These are phyloP conservation scores for Hemisphaericaspora nanyangensis DNA, from an alignment of 805 yeast genomes.

Conservation along the genomic window DNA sequence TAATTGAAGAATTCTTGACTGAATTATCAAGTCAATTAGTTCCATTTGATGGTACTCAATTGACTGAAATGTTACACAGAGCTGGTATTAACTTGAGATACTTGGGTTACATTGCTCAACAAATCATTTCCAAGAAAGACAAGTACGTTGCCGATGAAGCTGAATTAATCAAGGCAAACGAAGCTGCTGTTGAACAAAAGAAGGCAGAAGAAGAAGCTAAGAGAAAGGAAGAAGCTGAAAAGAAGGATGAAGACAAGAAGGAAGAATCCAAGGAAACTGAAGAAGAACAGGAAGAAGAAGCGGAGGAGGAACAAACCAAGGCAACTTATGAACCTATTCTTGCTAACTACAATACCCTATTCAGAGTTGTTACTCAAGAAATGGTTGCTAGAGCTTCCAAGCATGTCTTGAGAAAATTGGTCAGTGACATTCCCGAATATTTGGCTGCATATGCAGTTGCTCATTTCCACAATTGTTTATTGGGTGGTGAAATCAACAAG, in stretches of 20 bases:
- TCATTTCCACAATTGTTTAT: slow-evolving; percentile 67
- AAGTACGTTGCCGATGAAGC: slow-evolving; percentile 14
- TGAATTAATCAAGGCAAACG: slow-evolving; percentile 22
- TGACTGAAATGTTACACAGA: slow-evolving; percentile 65
- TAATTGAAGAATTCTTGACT: slow-evolving; percentile 60
- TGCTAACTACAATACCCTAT: slow-evolving; percentile 46
- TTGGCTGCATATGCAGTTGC: slow-evolving; percentile 59
- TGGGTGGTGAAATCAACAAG: slow-evolving; percentile 48
- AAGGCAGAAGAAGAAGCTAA: slow-evolving; percentile 22
- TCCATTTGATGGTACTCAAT: slow-evolving; percentile 81
- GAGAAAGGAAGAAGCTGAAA: slow-evolving; percentile 13
- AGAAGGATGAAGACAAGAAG: slow-evolving; percentile 22
- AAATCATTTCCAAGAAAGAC: slow-evolving; percentile 19
- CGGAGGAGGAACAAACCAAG: slow-evolving; percentile 23
- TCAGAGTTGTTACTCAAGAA: slow-evolving; percentile 52
- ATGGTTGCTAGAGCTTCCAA: slow-evolving; percentile 78
- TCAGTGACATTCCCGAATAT: slow-evolving; percentile 46
- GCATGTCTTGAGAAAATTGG: slow-evolving; percentile 57
- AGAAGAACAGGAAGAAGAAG: slow-evolving; percentile 24
- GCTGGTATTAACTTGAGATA: slow-evolving; percentile 88
- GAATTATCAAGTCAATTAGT: slow-evolving; percentile 53
- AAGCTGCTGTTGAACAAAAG: slow-evolving; percentile 21
- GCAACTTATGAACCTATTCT: slow-evolving; percentile 41
- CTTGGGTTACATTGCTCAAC: slow-evolving; percentile 59
- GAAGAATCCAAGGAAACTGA: slow-evolving; percentile 24